These are phyloP conservation scores for Medakamo hakoo DNA, from an alignment of 139 green algal genomes.

Conservation along the genomic window DNA sequence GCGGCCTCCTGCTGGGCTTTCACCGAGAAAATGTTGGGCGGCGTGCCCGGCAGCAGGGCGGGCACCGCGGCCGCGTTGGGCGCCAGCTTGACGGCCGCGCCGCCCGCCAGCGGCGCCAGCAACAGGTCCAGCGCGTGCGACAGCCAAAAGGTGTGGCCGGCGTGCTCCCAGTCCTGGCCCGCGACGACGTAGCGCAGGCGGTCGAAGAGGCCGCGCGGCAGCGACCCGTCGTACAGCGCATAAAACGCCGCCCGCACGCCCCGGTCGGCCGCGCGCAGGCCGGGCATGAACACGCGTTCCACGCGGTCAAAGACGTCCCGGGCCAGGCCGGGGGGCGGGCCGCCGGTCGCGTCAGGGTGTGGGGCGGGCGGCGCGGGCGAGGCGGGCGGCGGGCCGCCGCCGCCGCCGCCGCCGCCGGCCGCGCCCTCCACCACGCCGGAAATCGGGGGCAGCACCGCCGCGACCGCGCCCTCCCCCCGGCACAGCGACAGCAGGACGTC, in stretches of 20 bases:
- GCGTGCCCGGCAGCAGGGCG: not conserved
- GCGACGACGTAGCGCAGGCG: constrained; percentile 82
- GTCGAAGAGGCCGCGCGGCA: constrained; percentile 60
- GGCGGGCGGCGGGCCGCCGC: not conserved
- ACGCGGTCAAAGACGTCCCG: constrained; percentile 66
- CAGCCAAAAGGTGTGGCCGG: constrained; percentile 83
- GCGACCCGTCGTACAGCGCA: constrained; percentile 55
- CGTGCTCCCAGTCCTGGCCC: constrained; percentile 80
- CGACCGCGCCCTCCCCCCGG: not conserved
- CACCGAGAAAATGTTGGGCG: not conserved
- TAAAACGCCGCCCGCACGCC: constrained; percentile 67
- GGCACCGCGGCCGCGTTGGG: not conserved
- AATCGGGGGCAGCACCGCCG: not conserved
- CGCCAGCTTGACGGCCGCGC: not conserved
- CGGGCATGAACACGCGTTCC: constrained; percentile 76
- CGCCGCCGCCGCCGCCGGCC: no score
- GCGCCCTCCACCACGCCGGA: no score
- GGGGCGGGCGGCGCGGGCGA: not conserved
- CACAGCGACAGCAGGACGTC: constrained; percentile 32
- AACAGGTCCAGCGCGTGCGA: constrained; percentile 45
- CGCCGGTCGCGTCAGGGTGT: not conserved
- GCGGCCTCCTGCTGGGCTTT: not conserved
- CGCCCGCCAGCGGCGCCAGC: not conserved
- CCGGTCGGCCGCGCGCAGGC: constrained; percentile 54
- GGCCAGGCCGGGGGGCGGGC: not conserved